These are phyloP conservation scores for Cryptococcus floricola DNA, from an alignment of 1,284 basidiomycete species.

Conservation along the genomic window DNA sequence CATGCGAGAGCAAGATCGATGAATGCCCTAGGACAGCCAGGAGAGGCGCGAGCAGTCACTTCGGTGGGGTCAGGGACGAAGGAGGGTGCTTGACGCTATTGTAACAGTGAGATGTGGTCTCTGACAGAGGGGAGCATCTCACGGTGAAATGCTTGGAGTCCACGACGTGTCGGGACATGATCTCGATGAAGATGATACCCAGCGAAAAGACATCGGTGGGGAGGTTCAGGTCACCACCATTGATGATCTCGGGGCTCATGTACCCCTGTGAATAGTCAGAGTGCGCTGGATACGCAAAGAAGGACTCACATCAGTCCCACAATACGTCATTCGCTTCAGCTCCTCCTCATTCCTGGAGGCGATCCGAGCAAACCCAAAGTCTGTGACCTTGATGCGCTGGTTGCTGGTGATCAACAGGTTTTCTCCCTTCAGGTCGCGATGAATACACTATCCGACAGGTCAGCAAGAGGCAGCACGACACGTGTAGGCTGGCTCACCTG, in stretches of 20 bases:
- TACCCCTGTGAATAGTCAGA: slow-evolving; percentile 34
- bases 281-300: background rate
- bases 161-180: slow-evolving; percentile 76
- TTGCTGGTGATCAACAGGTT: slow-evolving; percentile 93
- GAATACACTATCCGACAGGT: slow-evolving; percentile 49
- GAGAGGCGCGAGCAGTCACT: slow-evolving; percentile 63
- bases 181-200: slow-evolving; percentile 88
- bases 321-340: slow-evolving; percentile 85
- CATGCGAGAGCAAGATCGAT: slow-evolving; percentile 76
- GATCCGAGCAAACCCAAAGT: slow-evolving; percentile 82
- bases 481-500: slow-evolving; percentile 50
- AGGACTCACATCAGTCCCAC: slow-evolving; percentile 82
- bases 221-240: slow-evolving; percentile 85
- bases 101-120: background rate
- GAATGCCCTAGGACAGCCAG: slow-evolving; percentile 75
- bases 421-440: slow-evolving; percentile 87
- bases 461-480: background rate
- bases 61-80: slow-evolving; percentile 77
- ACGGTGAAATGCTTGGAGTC: slow-evolving; percentile 68
- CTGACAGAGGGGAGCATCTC: slow-evolving; percentile 4
- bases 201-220: slow-evolving; percentile 92
- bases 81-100: slow-evolving; percentile 62
- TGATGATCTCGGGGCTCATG: slow-evolving; percentile 78
- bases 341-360: slow-evolving; percentile 88
- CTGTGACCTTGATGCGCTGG: slow-evolving; percentile 90